Percentiles rank a stretch among this genome's conserved stretches.
Evolutionary conservation across 805 yeast genomes (phyloP).

Genomic region (Nakazawaea ernobii): DNA sequence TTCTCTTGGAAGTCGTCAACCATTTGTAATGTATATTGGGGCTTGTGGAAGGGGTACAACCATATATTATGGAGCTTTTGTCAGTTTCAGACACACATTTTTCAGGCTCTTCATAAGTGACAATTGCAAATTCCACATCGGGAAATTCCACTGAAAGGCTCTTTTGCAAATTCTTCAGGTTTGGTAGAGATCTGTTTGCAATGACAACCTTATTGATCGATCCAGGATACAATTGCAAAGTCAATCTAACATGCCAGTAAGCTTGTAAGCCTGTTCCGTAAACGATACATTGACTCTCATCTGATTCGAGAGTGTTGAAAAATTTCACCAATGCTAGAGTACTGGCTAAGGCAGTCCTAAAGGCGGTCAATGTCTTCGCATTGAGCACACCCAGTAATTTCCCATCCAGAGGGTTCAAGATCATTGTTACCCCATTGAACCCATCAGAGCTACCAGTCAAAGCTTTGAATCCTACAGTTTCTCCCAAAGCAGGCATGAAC

Average conservation of each 20-base stretch:
- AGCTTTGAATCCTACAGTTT: constrained; percentile 53
- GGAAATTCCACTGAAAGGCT: constrained; percentile 25
- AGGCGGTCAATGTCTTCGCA: constrained; percentile 57
- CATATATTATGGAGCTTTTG: constrained; percentile 44
- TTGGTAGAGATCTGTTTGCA: constrained; percentile 36
- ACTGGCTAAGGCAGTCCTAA: constrained; percentile 59
- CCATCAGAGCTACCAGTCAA: constrained; percentile 54
- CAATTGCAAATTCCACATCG: constrained; percentile 19
- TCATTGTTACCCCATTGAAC: constrained; percentile 50
- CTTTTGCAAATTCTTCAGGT: constrained; percentile 29
- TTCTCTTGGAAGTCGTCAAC: constrained; percentile 19
- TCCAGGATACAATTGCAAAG: constrained; percentile 32
- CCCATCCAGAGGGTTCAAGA: constrained; percentile 48
- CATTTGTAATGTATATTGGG: constrained; percentile 34
- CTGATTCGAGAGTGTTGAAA: constrained; percentile 19
- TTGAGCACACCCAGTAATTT: constrained; percentile 46
- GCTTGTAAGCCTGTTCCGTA: constrained; percentile 65
- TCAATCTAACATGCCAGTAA: constrained; percentile 52
- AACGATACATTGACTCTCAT: constrained; percentile 27
- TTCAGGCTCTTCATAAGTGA: constrained; percentile 15
- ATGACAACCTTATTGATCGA: constrained; percentile 35
- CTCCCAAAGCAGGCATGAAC: constrained; percentile 62
- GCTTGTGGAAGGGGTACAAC: constrained; percentile 53
- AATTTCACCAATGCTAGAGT: constrained; percentile 38
- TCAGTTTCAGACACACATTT: constrained; percentile 22